These are phyloP conservation scores for Neurospora sp. DNA, from an alignment of 495 filamentous ascomycete species.

Conservation along the genomic window DNA sequence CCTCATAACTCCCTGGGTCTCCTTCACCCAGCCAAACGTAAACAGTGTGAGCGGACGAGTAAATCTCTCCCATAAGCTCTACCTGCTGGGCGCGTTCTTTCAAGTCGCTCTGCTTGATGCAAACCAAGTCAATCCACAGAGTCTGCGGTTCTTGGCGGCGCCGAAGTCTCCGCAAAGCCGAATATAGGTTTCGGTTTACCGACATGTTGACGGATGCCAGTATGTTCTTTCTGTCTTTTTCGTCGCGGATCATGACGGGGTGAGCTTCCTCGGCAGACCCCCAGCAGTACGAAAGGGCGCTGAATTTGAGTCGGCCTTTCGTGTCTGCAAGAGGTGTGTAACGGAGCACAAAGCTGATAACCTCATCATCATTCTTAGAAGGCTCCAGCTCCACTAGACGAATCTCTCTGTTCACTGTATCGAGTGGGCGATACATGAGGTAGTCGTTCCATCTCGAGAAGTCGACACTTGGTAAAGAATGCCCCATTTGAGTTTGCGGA, in stretches of 20 bases:
- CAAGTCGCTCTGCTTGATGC: conserved; percentile 14
- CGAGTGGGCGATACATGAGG: not conserved
- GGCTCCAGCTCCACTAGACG: not conserved
- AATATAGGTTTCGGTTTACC: not conserved
- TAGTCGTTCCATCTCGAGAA: not conserved
- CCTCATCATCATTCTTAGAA: not conserved
- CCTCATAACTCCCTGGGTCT: not conserved
- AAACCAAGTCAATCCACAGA: not conserved
- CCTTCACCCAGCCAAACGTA: conserved; percentile 22
- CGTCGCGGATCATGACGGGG: not conserved
- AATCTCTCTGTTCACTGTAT: not conserved
- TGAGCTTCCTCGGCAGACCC: not conserved
- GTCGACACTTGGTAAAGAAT: not conserved
- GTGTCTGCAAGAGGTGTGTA: not conserved
- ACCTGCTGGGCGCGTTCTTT: conserved; percentile 17
- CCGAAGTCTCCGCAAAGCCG: conserved; percentile 1
- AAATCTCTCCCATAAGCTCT: conserved; percentile 16
- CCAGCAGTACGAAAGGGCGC: conserved; percentile 8
- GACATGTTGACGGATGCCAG: not conserved
- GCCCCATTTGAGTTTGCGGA: not conserved
- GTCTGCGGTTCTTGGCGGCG: not conserved
- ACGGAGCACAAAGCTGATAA: not conserved
- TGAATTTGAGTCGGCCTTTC: not conserved
- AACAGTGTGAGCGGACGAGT: conserved; percentile 8
- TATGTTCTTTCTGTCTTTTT: not conserved